phyloP scores from a whole-genome alignment of 192 early-diverging fungal species.

The Gaertneriomyces semiglobifer region DNA sequence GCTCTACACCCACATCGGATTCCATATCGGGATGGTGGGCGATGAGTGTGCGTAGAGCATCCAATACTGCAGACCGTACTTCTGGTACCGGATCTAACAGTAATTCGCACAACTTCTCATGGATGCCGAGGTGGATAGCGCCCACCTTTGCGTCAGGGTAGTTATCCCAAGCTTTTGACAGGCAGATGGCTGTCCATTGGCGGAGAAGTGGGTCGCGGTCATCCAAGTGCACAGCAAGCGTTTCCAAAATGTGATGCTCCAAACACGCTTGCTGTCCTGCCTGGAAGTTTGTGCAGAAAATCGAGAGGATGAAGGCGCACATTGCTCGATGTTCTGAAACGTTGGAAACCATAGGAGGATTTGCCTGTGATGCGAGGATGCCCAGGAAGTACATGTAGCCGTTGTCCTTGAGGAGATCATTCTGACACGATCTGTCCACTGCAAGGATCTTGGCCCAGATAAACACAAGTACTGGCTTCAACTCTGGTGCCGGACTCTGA shows the following conservation, averaged over 20 bases:
- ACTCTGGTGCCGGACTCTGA: conserved; percentile 84
- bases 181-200: conserved; percentile 86
- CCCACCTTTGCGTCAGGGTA: conserved; percentile 65
- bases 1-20: conserved; percentile 50
- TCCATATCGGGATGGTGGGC: background rate
- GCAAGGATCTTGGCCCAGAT: conserved; percentile 97
- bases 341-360: conserved; percentile 60
- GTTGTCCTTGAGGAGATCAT: conserved; percentile 86
- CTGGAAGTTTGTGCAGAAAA: conserved; percentile 83
- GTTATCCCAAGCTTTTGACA: conserved; percentile 80
- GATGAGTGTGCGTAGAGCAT: conserved; percentile 76
- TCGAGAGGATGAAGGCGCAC: conserved; percentile 90
- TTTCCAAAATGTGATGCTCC: conserved; percentile 61
- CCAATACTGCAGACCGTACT: conserved; percentile 78
- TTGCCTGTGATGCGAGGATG: conserved; percentile 65
- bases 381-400: conserved; percentile 91
- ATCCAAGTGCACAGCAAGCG: conserved; percentile 61
- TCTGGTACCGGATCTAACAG: conserved; percentile 70
- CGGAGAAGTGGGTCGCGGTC: conserved; percentile 73
- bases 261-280: conserved; percentile 83
- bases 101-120: conserved; percentile 56
- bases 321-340: conserved; percentile 88
- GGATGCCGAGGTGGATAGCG: conserved; percentile 60
- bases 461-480: conserved; percentile 91
- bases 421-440: conserved; percentile 84